Base-by-base conservation (phyloP, 140 eudicot species). In the Cichorium intybus region DNA sequence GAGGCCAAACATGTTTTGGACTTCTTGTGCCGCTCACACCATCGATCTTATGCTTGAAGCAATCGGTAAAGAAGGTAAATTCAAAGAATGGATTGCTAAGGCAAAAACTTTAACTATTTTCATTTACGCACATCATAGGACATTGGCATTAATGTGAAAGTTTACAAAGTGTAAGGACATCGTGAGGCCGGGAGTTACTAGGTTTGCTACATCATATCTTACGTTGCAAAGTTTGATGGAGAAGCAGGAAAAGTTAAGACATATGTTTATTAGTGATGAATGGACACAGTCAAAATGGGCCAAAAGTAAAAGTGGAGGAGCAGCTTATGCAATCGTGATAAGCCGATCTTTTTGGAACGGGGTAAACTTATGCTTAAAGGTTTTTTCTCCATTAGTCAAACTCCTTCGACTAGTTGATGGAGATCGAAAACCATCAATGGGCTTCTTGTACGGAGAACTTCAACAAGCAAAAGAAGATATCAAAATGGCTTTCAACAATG, bases 71-170 rank as follows among this genome's bases (percentile, higher is more conserved):
- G 33, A 57, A 45, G 59, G 15, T 27, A 70, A 60, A n/a, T 24
- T 41, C 23, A 39, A 18, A 46, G 37, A 46, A 0, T 24, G 35
- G 55, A 45, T 64, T 48, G 48, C 35, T 15, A 64, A 63, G 33
- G 60, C 66, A 2, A 62, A 62, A 23, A 15, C 46, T 2, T 64
- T 73, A 28, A 73, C 66, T 9, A 64, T 64, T 3, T 73, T 63
- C 20, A 62, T 72, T 12, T 62, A 72, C 27, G 71, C 77, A 7
- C 67, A 73, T 64, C 72, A 63, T 24, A 64, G 20, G 21, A 73
- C 78, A 0, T 46, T 64, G 48, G 60, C 59, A 6, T 4, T 64
- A 29, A 64, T 27, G 51, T 12, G 29, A 26, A 49, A 50, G 28
- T 61, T 16, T 62, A 71, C 77, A 5, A 31, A 63, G 10, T 63